These are phyloP conservation scores for Pythium aphanidermatum DNA, from an alignment of 352 stramenopile genomes.

Conservation along the genomic window DNA sequence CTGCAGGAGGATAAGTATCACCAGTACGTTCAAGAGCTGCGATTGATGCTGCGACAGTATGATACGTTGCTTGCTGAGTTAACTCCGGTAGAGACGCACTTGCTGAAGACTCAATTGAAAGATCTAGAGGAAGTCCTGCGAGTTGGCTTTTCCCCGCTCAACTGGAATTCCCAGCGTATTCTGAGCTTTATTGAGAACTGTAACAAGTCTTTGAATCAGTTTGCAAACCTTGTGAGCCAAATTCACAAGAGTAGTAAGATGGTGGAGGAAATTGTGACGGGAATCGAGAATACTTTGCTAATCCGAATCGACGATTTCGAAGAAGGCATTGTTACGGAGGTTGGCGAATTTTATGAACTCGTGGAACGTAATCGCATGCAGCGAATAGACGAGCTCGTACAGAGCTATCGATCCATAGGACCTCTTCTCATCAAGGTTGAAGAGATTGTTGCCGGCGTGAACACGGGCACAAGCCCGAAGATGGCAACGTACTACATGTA, in stretches of 20 bases:
- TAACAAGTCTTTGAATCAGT: slow-evolving; percentile 91
- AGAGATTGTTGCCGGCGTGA: slow-evolving; percentile 92
- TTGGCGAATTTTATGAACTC: slow-evolving; percentile 92
- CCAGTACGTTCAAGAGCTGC: slow-evolving; percentile 89
- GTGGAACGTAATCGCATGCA: slow-evolving; percentile 90
- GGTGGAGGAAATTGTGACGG: slow-evolving; percentile 91
- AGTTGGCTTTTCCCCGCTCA: slow-evolving; percentile 91
- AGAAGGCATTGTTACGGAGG: slow-evolving; percentile 85
- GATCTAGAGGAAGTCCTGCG: slow-evolving; percentile 82
- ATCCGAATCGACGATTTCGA: slow-evolving; percentile 91
- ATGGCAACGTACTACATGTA: slow-evolving; percentile 96
- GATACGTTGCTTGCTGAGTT: slow-evolving; percentile 79
- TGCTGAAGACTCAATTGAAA: slow-evolving; percentile 87
- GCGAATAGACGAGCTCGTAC: slow-evolving; percentile 88
- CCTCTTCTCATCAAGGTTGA: slow-evolving; percentile 95
- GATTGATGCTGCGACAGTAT: slow-evolving; percentile 90
- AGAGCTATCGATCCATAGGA: slow-evolving; percentile 92
- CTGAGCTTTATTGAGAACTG: slow-evolving; percentile 92
- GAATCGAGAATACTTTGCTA: slow-evolving; percentile 90
- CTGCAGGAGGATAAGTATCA: slow-evolving; percentile 97
- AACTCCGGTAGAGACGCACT: slow-evolving; percentile 85
- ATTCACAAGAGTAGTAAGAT: slow-evolving; percentile 95
- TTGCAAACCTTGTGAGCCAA: slow-evolving; percentile 90
- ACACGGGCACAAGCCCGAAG: slow-evolving; percentile 85
- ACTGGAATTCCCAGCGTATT: slow-evolving; percentile 97